Conservation (phyloP, 139 green algal genomes). For the Yamagishiella unicocca region DNA sequence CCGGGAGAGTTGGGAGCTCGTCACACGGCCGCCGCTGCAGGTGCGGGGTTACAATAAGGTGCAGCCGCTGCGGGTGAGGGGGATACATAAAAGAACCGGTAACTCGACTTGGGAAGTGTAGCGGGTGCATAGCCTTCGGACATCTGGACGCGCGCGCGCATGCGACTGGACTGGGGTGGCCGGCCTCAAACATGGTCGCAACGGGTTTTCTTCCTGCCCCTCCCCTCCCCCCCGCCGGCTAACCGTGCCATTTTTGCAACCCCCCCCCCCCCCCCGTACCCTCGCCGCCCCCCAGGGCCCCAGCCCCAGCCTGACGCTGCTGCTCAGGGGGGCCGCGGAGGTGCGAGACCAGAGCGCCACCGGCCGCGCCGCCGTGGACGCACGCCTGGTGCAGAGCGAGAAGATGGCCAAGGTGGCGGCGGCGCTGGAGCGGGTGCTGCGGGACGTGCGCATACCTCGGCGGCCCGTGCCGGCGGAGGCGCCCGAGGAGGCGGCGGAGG, state of each 20-base stretch:
- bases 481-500: not conserved
- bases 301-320: slow-evolving; percentile 3
- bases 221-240: too few species aligned
- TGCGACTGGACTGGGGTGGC: too few species aligned
- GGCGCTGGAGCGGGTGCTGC: slow-evolving; percentile 38
- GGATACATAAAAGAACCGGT: too few species aligned
- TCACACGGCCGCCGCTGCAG: slow-evolving; percentile 32
- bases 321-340: slow-evolving; percentile 13
- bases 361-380: not conserved
- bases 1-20: slow-evolving; percentile 41
- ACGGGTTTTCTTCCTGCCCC: too few species aligned
- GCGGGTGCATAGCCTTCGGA: too few species aligned
- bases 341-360: not conserved
- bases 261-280: not conserved
- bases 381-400: slow-evolving; percentile 2
- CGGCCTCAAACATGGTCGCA: too few species aligned
- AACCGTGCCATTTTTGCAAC: too few species aligned
- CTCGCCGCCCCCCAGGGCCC: not conserved
- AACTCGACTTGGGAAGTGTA: too few species aligned
- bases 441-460: slow-evolving; percentile 25
- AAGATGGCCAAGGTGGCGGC: slow-evolving; percentile 38
- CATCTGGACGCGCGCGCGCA: too few species aligned
- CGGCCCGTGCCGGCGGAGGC: not conserved
- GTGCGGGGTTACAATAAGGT: too few species aligned
- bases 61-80: too few species aligned